Evolutionary conservation across 2,329 filamentous ascomycete species (phyloP).

Genomic region (Penicillium brasilianum): DNA sequence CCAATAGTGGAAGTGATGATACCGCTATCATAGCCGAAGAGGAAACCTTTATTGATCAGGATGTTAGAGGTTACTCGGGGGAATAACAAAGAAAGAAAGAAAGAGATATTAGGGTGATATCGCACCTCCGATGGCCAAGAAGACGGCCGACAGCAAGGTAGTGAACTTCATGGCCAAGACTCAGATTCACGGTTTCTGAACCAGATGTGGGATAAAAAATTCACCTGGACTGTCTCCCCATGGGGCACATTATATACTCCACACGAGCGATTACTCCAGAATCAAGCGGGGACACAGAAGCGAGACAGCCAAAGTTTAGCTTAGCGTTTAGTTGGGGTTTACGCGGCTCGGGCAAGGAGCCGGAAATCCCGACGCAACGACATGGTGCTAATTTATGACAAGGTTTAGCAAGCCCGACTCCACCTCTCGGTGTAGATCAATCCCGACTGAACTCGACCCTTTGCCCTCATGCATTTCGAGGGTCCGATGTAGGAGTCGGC

Average conservation of each 20-base stretch:
- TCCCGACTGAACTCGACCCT: not conserved
- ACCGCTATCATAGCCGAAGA: conserved; percentile 42
- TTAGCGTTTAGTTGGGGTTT: not conserved
- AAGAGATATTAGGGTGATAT: not conserved
- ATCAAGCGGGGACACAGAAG: not conserved
- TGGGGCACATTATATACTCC: conserved; percentile 6
- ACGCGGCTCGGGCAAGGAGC: not conserved
- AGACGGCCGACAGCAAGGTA: conserved; percentile 27
- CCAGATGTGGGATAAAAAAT: not conserved
- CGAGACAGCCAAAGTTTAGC: not conserved
- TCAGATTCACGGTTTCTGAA: not conserved
- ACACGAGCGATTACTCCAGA: not conserved
- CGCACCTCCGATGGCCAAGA: conserved; percentile 30
- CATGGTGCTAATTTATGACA: not conserved
- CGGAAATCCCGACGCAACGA: not conserved
- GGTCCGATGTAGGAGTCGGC: not conserved
- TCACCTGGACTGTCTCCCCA: conserved; percentile 1
- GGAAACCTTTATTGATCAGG: conserved; percentile 28
- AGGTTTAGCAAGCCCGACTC: not conserved
- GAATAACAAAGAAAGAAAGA: too few relatives aligned
- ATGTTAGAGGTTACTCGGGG: too few relatives aligned
- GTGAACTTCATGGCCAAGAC: conserved; percentile 10
- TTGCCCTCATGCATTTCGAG: not conserved
- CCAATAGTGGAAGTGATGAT: conserved; percentile 40
- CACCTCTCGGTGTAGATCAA: conserved; percentile 5